Conservation (phyloP, 805 yeast species). For the Suhomyces pyralidae region DNA sequence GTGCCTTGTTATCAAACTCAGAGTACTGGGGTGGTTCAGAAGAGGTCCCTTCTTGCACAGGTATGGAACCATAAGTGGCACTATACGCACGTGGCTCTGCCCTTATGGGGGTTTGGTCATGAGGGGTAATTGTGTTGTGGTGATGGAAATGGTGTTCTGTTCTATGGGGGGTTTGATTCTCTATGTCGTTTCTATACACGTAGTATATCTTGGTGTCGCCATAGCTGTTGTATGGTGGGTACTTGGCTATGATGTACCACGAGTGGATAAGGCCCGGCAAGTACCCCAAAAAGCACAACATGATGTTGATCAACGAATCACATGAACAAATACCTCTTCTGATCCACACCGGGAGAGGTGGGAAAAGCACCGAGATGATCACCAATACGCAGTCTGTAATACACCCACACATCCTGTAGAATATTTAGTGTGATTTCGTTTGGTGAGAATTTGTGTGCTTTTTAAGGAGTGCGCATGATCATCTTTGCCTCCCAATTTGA, state of each 20-base stretch:
- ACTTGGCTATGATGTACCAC: conserved; percentile 47
- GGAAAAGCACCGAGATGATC: conserved; percentile 59
- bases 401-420: conserved; percentile 24
- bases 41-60: conserved; percentile 20
- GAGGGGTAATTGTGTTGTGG: conserved; percentile 13
- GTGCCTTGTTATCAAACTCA: conserved; percentile 20
- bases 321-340: conserved; percentile 59
- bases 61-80: conserved; percentile 24
- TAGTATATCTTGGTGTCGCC: conserved; percentile 31
- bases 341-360: conserved; percentile 71
- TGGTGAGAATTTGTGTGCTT: neutral
- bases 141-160: conserved; percentile 24
- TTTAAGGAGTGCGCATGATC: conserved; percentile 1
- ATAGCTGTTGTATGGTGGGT: conserved; percentile 35
- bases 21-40: conserved; percentile 31
- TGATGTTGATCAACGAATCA: conserved; percentile 45
- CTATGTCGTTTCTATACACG: conserved; percentile 35
- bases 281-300: conserved; percentile 47
- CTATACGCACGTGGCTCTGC: conserved; percentile 9
- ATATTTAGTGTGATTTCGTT: neutral
- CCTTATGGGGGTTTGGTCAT: conserved; percentile 7
- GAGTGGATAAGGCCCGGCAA: conserved; percentile 52
- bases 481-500: neutral
- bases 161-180: conserved; percentile 21
- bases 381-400: conserved; percentile 56